Conservation (phyloP, 2,329 filamentous ascomycete species). For the Paecilomyces sp. region DNA sequence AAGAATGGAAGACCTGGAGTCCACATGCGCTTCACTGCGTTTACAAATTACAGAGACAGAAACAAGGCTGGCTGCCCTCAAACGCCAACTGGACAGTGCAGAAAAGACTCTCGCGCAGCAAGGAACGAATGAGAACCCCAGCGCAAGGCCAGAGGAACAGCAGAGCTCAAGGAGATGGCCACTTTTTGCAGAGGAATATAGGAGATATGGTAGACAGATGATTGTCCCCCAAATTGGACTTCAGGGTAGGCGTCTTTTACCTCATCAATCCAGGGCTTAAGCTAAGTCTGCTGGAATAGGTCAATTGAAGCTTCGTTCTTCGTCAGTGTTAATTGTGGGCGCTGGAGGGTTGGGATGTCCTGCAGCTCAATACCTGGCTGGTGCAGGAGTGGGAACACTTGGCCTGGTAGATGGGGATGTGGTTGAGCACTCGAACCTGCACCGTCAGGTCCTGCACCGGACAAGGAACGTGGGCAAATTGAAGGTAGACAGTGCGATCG, state of each 20-base stretch:
- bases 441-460: constrained; percentile 80
- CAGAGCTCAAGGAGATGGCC: constrained; percentile 52
- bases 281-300: constrained; percentile 41
- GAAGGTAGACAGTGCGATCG: constrained; percentile 73
- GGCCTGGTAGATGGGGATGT: constrained; percentile 81
- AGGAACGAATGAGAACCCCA: background rate
- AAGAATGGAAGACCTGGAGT: constrained; percentile 15
- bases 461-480: constrained; percentile 62
- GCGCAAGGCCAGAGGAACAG: background rate
- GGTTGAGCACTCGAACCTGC: constrained; percentile 85
- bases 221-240: constrained; percentile 78
- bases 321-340: constrained; percentile 73
- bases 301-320: constrained; percentile 64
- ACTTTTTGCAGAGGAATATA: constrained; percentile 65
- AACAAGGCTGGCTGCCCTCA: constrained; percentile 25
- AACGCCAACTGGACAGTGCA: constrained; percentile 25
- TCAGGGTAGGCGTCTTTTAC: constrained; percentile 47
- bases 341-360: constrained; percentile 88
- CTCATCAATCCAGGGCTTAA: background rate
- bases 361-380: constrained; percentile 85
- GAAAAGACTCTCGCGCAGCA: constrained; percentile 14
- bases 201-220: constrained; percentile 82
- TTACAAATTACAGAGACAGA: constrained; percentile 32
- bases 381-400: constrained; percentile 75
- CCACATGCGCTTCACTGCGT: constrained; percentile 24